These are phyloP conservation scores for Xylariaceae sp. DNA, from an alignment of 2,329 filamentous ascomycete genomes.

Conservation along the genomic window DNA sequence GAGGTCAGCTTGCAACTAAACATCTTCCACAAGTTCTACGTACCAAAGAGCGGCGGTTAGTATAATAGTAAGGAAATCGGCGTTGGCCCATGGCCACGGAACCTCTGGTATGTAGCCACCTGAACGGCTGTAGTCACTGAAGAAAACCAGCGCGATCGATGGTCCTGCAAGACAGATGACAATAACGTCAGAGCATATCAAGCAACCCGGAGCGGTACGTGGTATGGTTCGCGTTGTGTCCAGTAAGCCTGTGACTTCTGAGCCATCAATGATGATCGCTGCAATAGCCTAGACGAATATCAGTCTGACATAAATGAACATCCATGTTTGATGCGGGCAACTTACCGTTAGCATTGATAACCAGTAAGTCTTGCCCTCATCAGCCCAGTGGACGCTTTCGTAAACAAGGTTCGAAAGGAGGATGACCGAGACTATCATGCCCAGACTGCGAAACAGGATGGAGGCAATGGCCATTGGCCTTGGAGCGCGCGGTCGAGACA, in stretches of 20 bases:
- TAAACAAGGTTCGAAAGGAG: slow-evolving; percentile 17
- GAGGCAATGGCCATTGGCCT: slow-evolving; percentile 8
- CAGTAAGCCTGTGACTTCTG: slow-evolving; percentile 13
- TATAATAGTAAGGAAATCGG: slow-evolving; percentile 9
- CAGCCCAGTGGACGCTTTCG: slow-evolving; percentile 15
- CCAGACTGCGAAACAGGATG: slow-evolving; percentile 14
- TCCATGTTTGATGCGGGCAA: background rate
- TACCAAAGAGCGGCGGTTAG: slow-evolving; percentile 14
- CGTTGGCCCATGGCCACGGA: slow-evolving; percentile 9
- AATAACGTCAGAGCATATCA: slow-evolving; percentile 10
- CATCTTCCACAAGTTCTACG: background rate
- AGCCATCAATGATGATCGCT: slow-evolving; percentile 14
- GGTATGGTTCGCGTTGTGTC: slow-evolving; percentile 17
- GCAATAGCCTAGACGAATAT: slow-evolving; percentile 8
- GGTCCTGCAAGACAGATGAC: slow-evolving; percentile 14
- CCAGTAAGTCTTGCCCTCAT: slow-evolving; percentile 12
- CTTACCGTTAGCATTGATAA: slow-evolving; percentile 15
- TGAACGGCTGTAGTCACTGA: slow-evolving; percentile 1
- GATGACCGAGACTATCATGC: slow-evolving; percentile 14
- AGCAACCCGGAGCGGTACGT: slow-evolving; percentile 8
- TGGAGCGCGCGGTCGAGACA: slow-evolving; percentile 15
- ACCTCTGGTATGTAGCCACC: background rate
- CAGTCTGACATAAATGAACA: background rate
- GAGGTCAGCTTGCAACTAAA: too few relatives aligned
- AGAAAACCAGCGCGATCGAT: slow-evolving; percentile 11